phyloP scores from a whole-genome alignment of 805 yeast genomes.

The Pichia phayaonensis region DNA sequence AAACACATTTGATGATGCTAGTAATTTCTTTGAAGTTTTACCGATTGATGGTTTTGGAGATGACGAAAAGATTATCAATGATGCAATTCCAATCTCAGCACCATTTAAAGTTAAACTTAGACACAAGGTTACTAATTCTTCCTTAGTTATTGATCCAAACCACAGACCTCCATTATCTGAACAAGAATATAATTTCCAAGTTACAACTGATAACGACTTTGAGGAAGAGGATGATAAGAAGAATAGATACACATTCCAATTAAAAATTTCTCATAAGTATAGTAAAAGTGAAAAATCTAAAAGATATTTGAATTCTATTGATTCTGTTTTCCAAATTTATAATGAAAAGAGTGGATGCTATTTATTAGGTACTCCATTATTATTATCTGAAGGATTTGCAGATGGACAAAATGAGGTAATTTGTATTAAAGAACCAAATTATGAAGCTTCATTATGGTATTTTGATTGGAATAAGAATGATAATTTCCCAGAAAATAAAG shows the following conservation, averaged over 20 bases:
- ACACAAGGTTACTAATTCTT: constrained; percentile 61
- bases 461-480: constrained; percentile 63
- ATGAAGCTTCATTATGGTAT: constrained; percentile 63
- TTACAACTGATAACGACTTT: constrained; percentile 31
- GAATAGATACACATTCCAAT: constrained; percentile 59
- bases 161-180: constrained; percentile 80
- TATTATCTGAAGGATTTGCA: constrained; percentile 43
- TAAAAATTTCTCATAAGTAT: constrained; percentile 41
- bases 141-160: constrained; percentile 58
- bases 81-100: constrained; percentile 29
- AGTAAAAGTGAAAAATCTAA: constrained; percentile 28
- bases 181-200: constrained; percentile 85
- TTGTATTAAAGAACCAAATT: constrained; percentile 69
- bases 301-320: constrained; percentile 44
- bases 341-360: constrained; percentile 65
- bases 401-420: constrained; percentile 94
- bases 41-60: constrained; percentile 23
- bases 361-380: constrained; percentile 63
- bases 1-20: constrained; percentile 48
- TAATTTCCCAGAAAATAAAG: constrained; percentile 27
- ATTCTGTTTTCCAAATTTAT: constrained; percentile 59
- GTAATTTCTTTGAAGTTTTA: constrained; percentile 73
- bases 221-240: neutral
- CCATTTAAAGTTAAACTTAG: constrained; percentile 57
- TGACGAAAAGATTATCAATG: constrained; percentile 32